Base-by-base conservation (phyloP, 495 filamentous ascomycete genomes). In the Tuber melanosporum region DNA sequence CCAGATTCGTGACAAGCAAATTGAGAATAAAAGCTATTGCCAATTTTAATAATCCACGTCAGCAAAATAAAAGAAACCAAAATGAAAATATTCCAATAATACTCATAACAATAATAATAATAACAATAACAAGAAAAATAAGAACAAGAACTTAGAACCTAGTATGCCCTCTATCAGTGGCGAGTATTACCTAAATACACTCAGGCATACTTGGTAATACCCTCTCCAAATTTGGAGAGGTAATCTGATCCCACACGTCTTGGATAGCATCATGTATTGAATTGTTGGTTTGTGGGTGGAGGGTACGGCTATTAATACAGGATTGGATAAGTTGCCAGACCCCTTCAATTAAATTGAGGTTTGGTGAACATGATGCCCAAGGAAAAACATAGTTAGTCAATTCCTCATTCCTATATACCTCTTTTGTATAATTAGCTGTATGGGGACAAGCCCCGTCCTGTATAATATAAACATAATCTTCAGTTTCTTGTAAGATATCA, bases 191-290 rank as follows among this genome's bases (percentile, higher is more conserved):
- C 12, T 52, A 20, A 52, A 52, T 5, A 7, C 8, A 7, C 14
- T 52, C 20, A n/a, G 4, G 19, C 20, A 52, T 52, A 52, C 20
- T 52, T n/a, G n/a, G n/a, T n/a, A n/a, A n/a, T n/a, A n/a, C n/a
- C n/a, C n/a, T n/a, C n/a, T n/a, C n/a, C n/a, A n/a, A n/a, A n/a
- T n/a, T n/a, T n/a, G n/a, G n/a, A n/a, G n/a, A n/a, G n/a, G n/a
- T n/a, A n/a, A n/a, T n/a, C 22, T n/a, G 22, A n/a, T n/a, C 47
- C 19, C 3, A 52, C 20, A 22, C 47, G 20, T n/a, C 20, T 20
- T n/a, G 14, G n/a, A 52, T 52, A 7, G 20, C 2, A 0, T 0
- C 1, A 0, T 7, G 0, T 9, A 52, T 52, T n/a, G n/a, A 0
- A 52, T n/a, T 9, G 7, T 52, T 52, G 6, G 7, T n/a, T n/a